Evolutionary conservation across 2,329 filamentous ascomycete genomes (phyloP), one percentile per base, ranked within the genome.

Genomic region (Sordariomycetes sp.): DNA sequence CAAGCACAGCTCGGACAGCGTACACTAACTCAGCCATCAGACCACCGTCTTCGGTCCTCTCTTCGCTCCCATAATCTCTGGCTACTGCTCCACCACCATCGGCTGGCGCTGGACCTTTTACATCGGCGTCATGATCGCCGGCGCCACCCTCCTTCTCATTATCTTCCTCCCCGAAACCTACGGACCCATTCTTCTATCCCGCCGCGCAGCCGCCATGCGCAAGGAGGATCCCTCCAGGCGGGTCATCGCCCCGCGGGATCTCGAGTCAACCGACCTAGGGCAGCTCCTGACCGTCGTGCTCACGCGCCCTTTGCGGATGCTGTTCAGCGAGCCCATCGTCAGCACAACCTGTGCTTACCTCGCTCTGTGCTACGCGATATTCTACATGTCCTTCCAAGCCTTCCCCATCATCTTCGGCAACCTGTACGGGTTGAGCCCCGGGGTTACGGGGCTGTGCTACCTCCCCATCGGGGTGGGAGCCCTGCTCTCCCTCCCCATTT

Each of bases 341-440:
- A 64, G 78, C 17, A 79, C 76, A 32, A 75, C 72, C 2, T 86
- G 79, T 52, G 50, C 74, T 48, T 88, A 86, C 53, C 64, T 87
- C 9, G 76, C 83, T 21, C 63, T 88, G 19, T 69, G 77, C 21
- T 88, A 86, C 49, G 70, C 63, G 32, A 70, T 73, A 43, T 72
- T 73, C 48, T 73, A 74, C 64, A 83, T 88, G 58, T 86, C 77
- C 49, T 86, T 90, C 46, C 76, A 86, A 51, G 79, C 81, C 3
- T 88, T 80, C 51, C 78, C 78, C 2, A 66, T 79, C 39, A 81
- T 86, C 42, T 88, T 85, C 53, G 61, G 70, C 41, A 50, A 58
- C 17, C 50, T 77, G 4, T 86, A 86, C 52, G 59, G 62, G 20
- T 72, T 86, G 39, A 72, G 67, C 3, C 64, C 78, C 0, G 79